Evolutionary conservation across 495 filamentous ascomycete species (phyloP).

Genomic region (Aspergillus panamensis): DNA sequence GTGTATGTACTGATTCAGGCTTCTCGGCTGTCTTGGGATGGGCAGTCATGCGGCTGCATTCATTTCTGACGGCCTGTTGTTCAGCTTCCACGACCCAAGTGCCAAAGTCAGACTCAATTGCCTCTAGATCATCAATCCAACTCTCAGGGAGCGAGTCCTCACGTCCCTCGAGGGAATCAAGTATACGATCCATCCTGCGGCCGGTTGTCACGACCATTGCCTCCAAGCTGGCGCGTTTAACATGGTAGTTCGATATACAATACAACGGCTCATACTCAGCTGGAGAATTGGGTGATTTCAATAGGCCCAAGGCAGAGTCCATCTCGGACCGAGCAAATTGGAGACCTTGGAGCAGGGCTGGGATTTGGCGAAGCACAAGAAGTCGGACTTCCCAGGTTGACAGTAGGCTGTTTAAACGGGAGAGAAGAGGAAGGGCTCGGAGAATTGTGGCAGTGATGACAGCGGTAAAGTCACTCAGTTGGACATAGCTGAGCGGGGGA

Average conservation of each 20-base stretch:
- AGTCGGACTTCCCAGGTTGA: constrained; percentile 75
- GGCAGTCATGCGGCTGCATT: constrained; percentile 32
- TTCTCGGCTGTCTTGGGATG: constrained; percentile 11
- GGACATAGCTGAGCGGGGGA: constrained; percentile 51
- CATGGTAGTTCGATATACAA: constrained; percentile 53
- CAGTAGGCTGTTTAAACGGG: constrained; percentile 63
- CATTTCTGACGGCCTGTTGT: constrained; percentile 42
- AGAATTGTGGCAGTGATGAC: constrained; percentile 85
- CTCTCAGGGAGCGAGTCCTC: constrained; percentile 77
- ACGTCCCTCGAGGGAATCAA: constrained; percentile 79
- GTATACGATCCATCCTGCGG: constrained; percentile 70
- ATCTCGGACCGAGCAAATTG: constrained; percentile 59
- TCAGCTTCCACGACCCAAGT: constrained; percentile 66
- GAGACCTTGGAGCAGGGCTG: constrained; percentile 65
- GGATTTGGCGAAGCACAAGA: constrained; percentile 65
- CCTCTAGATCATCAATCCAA: constrained; percentile 85
- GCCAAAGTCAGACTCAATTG: constrained; percentile 73
- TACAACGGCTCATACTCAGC: constrained; percentile 20
- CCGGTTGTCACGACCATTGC: constrained; percentile 68
- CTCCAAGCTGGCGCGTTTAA: constrained; percentile 61
- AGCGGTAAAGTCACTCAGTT: constrained; percentile 81
- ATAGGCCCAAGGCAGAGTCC: constrained; percentile 56
- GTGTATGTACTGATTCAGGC: background rate
- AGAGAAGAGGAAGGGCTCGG: constrained; percentile 79
- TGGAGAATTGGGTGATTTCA: constrained; percentile 37